These are phyloP conservation scores for Trichophyton schoenleinii DNA, from an alignment of 2,329 filamentous ascomycete genomes.

Conservation along the genomic window DNA sequence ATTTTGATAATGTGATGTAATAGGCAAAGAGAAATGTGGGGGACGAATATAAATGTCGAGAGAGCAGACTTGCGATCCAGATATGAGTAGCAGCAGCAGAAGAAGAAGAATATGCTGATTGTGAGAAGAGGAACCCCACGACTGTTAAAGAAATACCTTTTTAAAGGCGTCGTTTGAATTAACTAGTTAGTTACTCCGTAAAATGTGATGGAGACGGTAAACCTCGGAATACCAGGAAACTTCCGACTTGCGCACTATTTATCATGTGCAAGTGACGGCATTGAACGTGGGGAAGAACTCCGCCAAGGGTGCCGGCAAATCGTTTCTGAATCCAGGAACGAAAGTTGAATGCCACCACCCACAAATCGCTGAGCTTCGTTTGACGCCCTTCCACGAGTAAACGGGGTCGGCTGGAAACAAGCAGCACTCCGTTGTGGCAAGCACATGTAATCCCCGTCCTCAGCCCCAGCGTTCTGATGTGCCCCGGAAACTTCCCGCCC, in stretches of 20 bases:
- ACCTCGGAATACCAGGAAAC: background rate
- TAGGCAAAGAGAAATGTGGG: slow-evolving; percentile 8
- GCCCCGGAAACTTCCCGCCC: background rate
- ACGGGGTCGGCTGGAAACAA: background rate
- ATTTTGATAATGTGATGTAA: slow-evolving; percentile 33
- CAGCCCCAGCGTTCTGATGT: background rate
- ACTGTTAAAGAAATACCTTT: background rate
- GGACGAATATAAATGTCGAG: background rate
- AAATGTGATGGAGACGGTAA: slow-evolving; percentile 6
- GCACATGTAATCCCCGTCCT: background rate
- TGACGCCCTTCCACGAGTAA: background rate
- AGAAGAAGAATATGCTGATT: background rate
- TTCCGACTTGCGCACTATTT: background rate
- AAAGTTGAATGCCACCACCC: background rate
- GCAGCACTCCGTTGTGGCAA: background rate
- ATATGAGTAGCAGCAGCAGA: background rate
- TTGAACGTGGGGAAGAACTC: background rate
- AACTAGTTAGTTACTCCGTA: background rate
- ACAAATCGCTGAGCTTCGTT: background rate
- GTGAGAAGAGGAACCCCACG: background rate
- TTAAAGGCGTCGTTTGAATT: background rate
- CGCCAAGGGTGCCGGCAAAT: background rate
- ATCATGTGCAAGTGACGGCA: slow-evolving; percentile 3
- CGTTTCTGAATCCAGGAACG: background rate
- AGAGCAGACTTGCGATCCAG: background rate